A percentile compares a stretch with the other conserved stretches of the same genome.
These are phyloP conservation scores for Oryza officinalis DNA, from an alignment of 176 grass and related monocot genomes.

Conservation along the genomic window DNA sequence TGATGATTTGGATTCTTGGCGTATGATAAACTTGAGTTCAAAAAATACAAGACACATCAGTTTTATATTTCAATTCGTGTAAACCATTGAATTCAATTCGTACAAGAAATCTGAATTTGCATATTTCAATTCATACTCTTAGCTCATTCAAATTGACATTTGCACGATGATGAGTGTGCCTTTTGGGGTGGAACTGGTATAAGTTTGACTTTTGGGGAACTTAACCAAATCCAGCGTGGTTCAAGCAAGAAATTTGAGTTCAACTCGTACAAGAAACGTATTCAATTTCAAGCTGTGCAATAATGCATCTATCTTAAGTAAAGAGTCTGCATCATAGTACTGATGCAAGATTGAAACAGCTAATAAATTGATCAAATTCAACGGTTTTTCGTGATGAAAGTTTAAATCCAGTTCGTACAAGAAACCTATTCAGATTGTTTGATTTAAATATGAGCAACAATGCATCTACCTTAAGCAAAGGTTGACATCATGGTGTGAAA, in stretches of 20 bases:
- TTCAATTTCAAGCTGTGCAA: background rate
- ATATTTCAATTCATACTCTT: background rate
- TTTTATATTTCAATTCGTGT: background rate
- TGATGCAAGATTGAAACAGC: background rate
- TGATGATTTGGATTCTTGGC: background rate
- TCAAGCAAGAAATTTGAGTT: background rate
- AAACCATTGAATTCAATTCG: no score
- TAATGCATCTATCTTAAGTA: constrained; percentile 13
- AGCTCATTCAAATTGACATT: background rate
- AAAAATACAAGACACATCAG: background rate
- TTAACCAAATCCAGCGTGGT: background rate
- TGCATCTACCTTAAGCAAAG: background rate
- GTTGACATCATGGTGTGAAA: background rate
- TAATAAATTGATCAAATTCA: background rate
- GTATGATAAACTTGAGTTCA: no score
- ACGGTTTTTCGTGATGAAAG: background rate
- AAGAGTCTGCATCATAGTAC: background rate
- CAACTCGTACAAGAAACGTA: background rate
- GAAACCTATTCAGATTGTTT: background rate
- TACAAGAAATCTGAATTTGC: background rate
- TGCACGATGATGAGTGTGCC: background rate
- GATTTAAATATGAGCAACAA: background rate
- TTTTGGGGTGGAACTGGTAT: background rate
- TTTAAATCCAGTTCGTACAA: constrained; percentile 14
- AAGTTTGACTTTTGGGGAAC: background rate